These are phyloP conservation scores for Hansfordia pulvinata DNA, from an alignment of 2,329 filamentous ascomycete genomes.

Conservation along the genomic window DNA sequence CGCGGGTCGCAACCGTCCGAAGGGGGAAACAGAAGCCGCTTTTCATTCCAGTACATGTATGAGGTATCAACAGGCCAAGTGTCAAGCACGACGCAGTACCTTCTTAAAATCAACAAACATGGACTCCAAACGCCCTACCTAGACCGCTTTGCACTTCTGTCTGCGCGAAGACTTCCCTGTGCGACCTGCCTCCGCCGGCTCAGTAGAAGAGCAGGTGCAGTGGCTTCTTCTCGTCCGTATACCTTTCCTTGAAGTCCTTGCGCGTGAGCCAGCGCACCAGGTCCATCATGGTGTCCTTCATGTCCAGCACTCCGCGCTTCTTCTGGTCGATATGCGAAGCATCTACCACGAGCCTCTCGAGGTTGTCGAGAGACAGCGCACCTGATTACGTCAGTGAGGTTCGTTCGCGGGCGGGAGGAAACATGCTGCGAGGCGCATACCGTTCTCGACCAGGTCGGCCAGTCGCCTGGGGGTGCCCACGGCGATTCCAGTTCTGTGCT, in stretches of 20 bases:
- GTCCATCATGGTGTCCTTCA: conserved; percentile 82
- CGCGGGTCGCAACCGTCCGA: too few species aligned
- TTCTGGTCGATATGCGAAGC: conserved; percentile 90
- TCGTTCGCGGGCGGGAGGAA: neutral
- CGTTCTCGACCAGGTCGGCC: conserved; percentile 69
- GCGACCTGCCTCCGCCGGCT: too few species aligned
- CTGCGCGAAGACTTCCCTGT: neutral
- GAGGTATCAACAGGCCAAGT: too few species aligned
- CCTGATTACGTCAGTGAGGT: conserved; percentile 25
- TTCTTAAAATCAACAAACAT: too few species aligned
- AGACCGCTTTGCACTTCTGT: neutral
- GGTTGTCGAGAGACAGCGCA: conserved; percentile 53
- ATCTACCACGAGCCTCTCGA: conserved; percentile 77
- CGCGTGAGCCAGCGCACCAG: conserved; percentile 62
- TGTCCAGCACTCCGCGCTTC: conserved; percentile 85
- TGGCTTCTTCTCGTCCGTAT: conserved; percentile 42
- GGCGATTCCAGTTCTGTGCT: conserved; percentile 63
- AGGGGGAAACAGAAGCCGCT: too few species aligned
- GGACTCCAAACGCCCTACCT: neutral
- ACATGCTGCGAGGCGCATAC: conserved; percentile 25
- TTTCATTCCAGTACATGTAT: too few species aligned
- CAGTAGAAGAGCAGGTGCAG: conserved; percentile 54
- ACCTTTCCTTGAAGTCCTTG: conserved; percentile 58
- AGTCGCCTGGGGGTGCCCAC: conserved; percentile 82
- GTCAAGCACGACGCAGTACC: too few species aligned